phyloP scores from a whole-genome alignment of 2,329 filamentous ascomycete genomes.

The Arthrobotrys conoides region DNA sequence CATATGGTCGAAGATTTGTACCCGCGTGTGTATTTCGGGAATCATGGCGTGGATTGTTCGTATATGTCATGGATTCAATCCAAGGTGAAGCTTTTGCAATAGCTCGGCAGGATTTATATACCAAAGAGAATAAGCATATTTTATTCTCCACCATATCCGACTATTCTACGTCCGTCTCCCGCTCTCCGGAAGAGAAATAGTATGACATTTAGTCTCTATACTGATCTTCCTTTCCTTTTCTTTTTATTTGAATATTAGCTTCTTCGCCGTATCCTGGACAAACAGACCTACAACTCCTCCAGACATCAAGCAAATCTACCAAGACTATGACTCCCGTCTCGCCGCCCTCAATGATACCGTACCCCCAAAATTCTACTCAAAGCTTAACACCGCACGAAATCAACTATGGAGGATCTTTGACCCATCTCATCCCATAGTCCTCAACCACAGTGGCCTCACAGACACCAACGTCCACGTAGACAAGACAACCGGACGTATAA shows the following conservation, averaged over 20 bases:
- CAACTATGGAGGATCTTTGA: slow-evolving; percentile 23
- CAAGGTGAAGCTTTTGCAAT: slow-evolving; percentile 17
- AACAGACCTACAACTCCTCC: not conserved
- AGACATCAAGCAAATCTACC: slow-evolving; percentile 13
- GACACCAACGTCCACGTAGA: slow-evolving; percentile 8
- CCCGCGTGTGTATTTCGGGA: slow-evolving; percentile 9
- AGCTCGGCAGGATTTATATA: not conserved
- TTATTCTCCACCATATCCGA: slow-evolving; percentile 14
- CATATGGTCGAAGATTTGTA: slow-evolving; percentile 10
- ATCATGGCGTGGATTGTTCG: slow-evolving; percentile 17
- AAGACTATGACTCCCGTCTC: slow-evolving; percentile 4
- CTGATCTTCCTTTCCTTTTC: not conserved
- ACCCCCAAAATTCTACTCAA: slow-evolving; percentile 6
- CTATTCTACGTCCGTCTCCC: slow-evolving; percentile 7
- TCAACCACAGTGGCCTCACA: not conserved
- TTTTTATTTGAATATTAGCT: not conserved
- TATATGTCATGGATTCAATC: slow-evolving; percentile 4
- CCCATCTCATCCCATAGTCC: not conserved
- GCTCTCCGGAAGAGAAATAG: no score
- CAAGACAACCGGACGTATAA: not conserved
- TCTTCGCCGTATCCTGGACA: slow-evolving; percentile 10
- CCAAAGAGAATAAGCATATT: slow-evolving; percentile 3
- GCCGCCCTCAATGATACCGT: not conserved
- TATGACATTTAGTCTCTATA: not conserved
- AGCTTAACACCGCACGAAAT: slow-evolving; percentile 14